Evolutionary conservation across 1,284 basidiomycete species (phyloP).

Genomic region (Termitomyces sp.): DNA sequence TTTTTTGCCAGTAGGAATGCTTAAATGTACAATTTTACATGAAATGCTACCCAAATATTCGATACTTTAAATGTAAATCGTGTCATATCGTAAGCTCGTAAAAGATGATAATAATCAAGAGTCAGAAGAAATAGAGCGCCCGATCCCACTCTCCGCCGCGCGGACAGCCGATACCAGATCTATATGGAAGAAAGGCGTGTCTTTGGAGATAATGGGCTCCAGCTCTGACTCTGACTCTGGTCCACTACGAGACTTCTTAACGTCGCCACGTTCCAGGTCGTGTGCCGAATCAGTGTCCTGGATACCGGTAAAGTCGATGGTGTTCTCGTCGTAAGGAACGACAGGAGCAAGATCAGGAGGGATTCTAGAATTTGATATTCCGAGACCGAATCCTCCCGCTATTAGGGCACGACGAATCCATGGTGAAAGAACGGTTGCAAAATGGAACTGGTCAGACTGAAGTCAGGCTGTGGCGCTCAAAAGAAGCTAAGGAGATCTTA

Average conservation of each 20-base stretch:
- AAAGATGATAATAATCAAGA: neutral
- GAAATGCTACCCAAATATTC: neutral
- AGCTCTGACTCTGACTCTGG: conserved; percentile 17
- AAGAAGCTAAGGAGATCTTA: conserved; percentile 26
- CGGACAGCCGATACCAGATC: conserved; percentile 72
- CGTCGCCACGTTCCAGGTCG: conserved; percentile 36
- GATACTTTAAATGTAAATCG: neutral
- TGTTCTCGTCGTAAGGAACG: conserved; percentile 53
- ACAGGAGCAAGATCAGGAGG: conserved; percentile 71
- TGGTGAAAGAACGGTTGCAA: conserved; percentile 83
- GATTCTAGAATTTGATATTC: conserved; percentile 36
- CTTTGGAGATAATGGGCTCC: conserved; percentile 42
- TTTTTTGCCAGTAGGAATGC: neutral
- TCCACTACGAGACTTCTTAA: conserved; percentile 26
- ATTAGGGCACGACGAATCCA: conserved; percentile 91
- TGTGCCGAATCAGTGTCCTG: conserved; percentile 17
- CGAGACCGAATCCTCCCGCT: conserved; percentile 82
- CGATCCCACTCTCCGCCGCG: conserved; percentile 54
- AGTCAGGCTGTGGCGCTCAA: conserved; percentile 3
- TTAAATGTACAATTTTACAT: neutral
- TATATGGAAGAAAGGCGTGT: conserved; percentile 86
- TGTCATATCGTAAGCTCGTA: neutral
- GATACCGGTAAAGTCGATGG: conserved; percentile 21
- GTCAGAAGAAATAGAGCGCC: conserved; percentile 6
- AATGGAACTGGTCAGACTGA: conserved; percentile 64